Conservation (phyloP, 805 yeast species). For the Grigorovia transvaalensis region DNA sequence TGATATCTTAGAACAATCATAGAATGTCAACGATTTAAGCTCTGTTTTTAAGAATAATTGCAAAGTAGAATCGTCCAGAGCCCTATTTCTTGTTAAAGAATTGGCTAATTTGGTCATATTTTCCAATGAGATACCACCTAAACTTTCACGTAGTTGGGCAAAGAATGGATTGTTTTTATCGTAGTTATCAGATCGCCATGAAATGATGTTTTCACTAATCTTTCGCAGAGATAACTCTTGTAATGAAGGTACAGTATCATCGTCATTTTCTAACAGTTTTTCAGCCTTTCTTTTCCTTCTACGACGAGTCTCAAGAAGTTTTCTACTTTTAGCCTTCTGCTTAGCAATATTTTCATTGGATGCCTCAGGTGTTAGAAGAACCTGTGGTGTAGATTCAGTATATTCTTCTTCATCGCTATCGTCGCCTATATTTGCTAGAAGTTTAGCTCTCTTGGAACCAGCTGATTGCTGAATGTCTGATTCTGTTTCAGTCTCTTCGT, state of each 20-base stretch:
- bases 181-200: slow-evolving; percentile 15
- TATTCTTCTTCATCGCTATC: slow-evolving; percentile 27
- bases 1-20: slow-evolving; percentile 85
- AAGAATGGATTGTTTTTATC: slow-evolving; percentile 8
- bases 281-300: slow-evolving; percentile 72
- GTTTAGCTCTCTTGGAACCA: slow-evolving; percentile 4
- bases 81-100: slow-evolving; percentile 74
- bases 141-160: slow-evolving; percentile 39
- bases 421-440: slow-evolving; percentile 10
- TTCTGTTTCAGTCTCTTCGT: slow-evolving; percentile 14
- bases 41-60: slow-evolving; percentile 60
- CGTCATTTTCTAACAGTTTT: slow-evolving; percentile 66
- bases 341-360: neutral
- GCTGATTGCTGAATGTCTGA: neutral
- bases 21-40: slow-evolving; percentile 51
- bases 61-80: slow-evolving; percentile 62
- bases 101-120: slow-evolving; percentile 64
- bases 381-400: slow-evolving; percentile 4
- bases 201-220: slow-evolving; percentile 38
- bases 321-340: slow-evolving; percentile 36
- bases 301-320: slow-evolving; percentile 50
- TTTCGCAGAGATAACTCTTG: slow-evolving; percentile 73
- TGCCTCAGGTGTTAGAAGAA: neutral
- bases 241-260: slow-evolving; percentile 52
- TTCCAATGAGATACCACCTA: slow-evolving; percentile 76